Evolutionary conservation across 306 rosid species (phyloP), one percentile per base, ranked within the genome.

Genomic region (Quercus ilex): DNA sequence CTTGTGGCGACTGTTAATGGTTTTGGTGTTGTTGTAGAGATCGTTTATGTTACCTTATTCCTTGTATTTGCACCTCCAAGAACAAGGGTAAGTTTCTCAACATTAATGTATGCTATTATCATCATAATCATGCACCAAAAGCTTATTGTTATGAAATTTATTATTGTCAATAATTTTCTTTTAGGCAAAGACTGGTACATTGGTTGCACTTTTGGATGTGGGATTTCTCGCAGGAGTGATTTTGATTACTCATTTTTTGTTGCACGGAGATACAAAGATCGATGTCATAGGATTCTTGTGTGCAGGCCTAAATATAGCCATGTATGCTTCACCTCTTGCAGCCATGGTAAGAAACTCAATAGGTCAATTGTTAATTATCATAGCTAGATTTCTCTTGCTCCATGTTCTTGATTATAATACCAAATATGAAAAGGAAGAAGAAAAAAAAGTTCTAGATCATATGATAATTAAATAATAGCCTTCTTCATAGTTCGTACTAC

Each of bases 321-420:
- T 84, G 87, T 84, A 84, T 51, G 84, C 59, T 25, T 80, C 87
- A 19, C 87, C 87, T 43, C 79, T 84, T 12, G 65, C 78, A 64
- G 84, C 77, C 81, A 76, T 77, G 82, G 87, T 84, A 55, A 79
- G 57, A 7, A 63, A 19, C 15, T n/a, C 30, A 63, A 5, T 7
- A 4, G 25, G 10, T 26, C 35, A 23, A 12, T 4, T 63, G 53
- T 49, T 49, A 49, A 12, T 13, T 49, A 12, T 49, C 5, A 13
- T 10, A 35, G 41, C 41, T 6, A 12, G 17, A 11, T 49, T 49
- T 3, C 53, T 12, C 53, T 49, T 49, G 53, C 53, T 49, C 53
- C 5, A 46, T 8, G 52, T 46, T 46, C 52, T 46, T 46, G 52
- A 46, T 46, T 46, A 46, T 46, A 46, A 46, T 11, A 3, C 52